Conservation (phyloP, 2,329 filamentous ascomycete species). For the Akanthomyces muscarius region DNA sequence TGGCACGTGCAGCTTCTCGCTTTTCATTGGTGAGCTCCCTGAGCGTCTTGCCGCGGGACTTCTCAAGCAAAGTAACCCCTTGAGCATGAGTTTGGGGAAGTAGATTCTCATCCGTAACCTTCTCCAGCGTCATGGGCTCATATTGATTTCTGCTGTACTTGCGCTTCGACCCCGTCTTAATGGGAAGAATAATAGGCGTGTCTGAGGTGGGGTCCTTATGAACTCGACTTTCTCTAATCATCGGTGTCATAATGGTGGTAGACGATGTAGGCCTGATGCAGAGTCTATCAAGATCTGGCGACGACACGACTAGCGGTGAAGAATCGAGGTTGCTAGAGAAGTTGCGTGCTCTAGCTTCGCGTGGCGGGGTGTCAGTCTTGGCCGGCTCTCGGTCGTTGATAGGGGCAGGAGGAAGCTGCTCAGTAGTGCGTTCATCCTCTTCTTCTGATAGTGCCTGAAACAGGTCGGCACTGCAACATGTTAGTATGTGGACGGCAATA, state of each 20-base stretch:
- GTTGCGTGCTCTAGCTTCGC: slow-evolving; percentile 28
- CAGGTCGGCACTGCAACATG: slow-evolving; percentile 51
- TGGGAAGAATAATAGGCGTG: slow-evolving; percentile 21
- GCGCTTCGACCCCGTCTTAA: slow-evolving; percentile 53
- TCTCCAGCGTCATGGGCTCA: slow-evolving; percentile 31
- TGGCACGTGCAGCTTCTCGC: slow-evolving; percentile 36
- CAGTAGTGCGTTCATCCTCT: slow-evolving; percentile 58
- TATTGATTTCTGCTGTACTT: slow-evolving; percentile 56
- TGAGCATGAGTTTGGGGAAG: slow-evolving; percentile 22
- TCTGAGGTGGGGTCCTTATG: slow-evolving; percentile 15
- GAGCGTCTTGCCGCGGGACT: slow-evolving; percentile 38
- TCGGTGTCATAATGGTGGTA: slow-evolving; percentile 24
- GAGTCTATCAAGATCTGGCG: slow-evolving; percentile 25
- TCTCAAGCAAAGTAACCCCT: slow-evolving; percentile 32
- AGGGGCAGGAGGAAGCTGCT: slow-evolving; percentile 61
- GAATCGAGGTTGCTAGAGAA: slow-evolving; percentile 8
- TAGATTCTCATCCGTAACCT: slow-evolving; percentile 28
- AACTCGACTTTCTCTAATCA: slow-evolving; percentile 15
- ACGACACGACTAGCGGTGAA: slow-evolving; percentile 30
- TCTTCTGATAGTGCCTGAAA: slow-evolving; percentile 56
- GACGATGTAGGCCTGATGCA: slow-evolving; percentile 24
- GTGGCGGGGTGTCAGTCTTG: slow-evolving; percentile 40
- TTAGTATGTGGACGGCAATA: slow-evolving; percentile 27
- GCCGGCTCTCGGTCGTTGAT: slow-evolving; percentile 55
- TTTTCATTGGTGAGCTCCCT: slow-evolving; percentile 43